Percentiles rank a stretch among this genome's conserved stretches.
These are phyloP conservation scores for Aspergillus felis DNA, from an alignment of 2,329 filamentous ascomycete genomes.

Conservation along the genomic window DNA sequence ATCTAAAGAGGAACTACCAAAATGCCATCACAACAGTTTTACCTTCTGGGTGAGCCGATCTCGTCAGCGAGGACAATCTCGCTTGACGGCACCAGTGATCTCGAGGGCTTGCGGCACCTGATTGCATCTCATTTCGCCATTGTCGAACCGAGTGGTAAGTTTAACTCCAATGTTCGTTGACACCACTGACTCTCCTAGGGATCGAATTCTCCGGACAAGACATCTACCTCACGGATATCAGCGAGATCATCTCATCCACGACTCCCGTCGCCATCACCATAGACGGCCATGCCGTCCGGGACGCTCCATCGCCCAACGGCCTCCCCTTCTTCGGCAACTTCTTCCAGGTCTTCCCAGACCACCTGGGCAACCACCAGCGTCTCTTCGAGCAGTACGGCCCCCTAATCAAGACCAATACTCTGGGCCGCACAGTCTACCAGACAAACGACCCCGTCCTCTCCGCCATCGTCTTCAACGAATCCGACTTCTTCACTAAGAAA, in stretches of 20 bases:
- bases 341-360: constrained; percentile 55
- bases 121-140: constrained; percentile 29
- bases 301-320: constrained; percentile 19
- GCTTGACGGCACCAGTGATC: constrained; percentile 16
- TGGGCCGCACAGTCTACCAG: constrained; percentile 49
- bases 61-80: constrained; percentile 19
- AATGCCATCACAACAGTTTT: constrained; percentile 19
- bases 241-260: constrained; percentile 11
- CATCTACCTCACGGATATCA: constrained; percentile 9
- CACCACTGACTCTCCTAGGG: constrained; percentile 6
- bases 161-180: neutral
- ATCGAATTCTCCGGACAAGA: constrained; percentile 18
- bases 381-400: constrained; percentile 53
- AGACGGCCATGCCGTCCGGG: constrained; percentile 26
- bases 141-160: constrained; percentile 25
- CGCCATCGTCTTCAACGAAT: constrained; percentile 46
- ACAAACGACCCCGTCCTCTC: constrained; percentile 51
- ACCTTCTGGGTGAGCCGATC: constrained; percentile 17
- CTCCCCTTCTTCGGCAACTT: constrained; percentile 49
- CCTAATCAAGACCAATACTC: constrained; percentile 50
- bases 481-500: constrained; percentile 52
- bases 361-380: constrained; percentile 54
- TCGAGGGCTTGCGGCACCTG: constrained; percentile 18
- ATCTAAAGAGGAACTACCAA: neutral
- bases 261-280: constrained; percentile 23